phyloP scores from a whole-genome alignment of 352 stramenopile species.

The Phytophthora macrochlamydospora region DNA sequence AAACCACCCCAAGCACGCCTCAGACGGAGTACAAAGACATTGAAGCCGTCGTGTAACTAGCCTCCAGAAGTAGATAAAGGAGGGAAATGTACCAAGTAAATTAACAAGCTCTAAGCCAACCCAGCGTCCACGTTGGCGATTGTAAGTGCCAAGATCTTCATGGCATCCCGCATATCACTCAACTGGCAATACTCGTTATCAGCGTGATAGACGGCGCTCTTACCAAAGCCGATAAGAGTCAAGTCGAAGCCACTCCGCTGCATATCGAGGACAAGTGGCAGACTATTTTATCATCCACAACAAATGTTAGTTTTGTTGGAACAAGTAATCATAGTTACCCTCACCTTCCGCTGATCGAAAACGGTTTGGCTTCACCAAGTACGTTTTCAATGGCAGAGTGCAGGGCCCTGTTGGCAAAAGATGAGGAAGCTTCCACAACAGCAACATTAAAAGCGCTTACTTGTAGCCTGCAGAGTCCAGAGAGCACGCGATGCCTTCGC shows the following conservation, averaged over 20 bases:
- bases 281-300: slow-evolving; percentile 22
- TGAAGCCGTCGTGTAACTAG: slow-evolving; percentile 37
- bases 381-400: slow-evolving; percentile 79
- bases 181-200: slow-evolving; percentile 93
- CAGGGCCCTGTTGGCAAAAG: slow-evolving; percentile 34
- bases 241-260: slow-evolving; percentile 78
- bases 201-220: slow-evolving; percentile 88
- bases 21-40: slow-evolving; percentile 41
- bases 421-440: background rate
- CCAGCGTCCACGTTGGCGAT: slow-evolving; percentile 54
- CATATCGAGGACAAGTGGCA: slow-evolving; percentile 80
- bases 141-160: slow-evolving; percentile 86
- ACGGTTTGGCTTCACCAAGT: slow-evolving; percentile 84
- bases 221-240: slow-evolving; percentile 79
- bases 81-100: slow-evolving; percentile 24
- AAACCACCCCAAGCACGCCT: slow-evolving; percentile 16
- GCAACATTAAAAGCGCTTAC: slow-evolving; percentile 22
- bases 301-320: background rate
- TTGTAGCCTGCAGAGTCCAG: slow-evolving; percentile 90
- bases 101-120: slow-evolving; percentile 14
- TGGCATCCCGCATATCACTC: slow-evolving; percentile 85
- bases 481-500: slow-evolving; percentile 92
- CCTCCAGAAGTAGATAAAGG: background rate
- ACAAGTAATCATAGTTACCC: slow-evolving; percentile 11
- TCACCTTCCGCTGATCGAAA: slow-evolving; percentile 91